Percentiles rank a stretch among this genome's conserved stretches.
phyloP scores from a whole-genome alignment of 257 asterid species.

The Petunia secreta region DNA sequence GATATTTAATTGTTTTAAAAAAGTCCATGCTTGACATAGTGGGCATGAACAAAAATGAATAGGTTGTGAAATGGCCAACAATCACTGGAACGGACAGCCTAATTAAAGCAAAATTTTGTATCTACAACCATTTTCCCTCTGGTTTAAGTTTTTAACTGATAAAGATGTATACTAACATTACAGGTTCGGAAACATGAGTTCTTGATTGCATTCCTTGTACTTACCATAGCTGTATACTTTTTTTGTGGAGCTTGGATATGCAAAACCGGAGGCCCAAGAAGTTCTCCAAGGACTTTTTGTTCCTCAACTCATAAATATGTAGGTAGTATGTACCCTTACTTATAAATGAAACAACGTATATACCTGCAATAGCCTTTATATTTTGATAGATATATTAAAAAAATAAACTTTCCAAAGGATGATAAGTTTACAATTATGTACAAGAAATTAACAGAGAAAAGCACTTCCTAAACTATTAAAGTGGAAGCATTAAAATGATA shows the following conservation, averaged over 20 bases:
- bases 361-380: too few species aligned
- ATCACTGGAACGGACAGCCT: not conserved
- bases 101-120: not conserved
- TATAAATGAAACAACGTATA: too few species aligned
- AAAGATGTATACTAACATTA: conserved; percentile 26
- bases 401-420: too few species aligned
- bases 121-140: not conserved
- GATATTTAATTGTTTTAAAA: not conserved
- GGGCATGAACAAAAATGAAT: not conserved
- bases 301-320: conserved; percentile 56
- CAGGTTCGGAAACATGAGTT: conserved; percentile 95
- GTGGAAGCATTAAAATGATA: too few species aligned
- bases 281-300: conserved; percentile 81
- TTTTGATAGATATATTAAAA: too few species aligned
- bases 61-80: conserved; percentile 16
- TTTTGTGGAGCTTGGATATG: conserved; percentile 78
- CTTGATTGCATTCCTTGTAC: conserved; percentile 78
- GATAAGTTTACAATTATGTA: too few species aligned
- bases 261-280: conserved; percentile 73
- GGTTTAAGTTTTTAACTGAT: not conserved
- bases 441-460: too few species aligned
- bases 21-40: not conserved
- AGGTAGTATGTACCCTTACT: too few species aligned
- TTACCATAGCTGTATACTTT: conserved; percentile 79
- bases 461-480: too few species aligned